Evolutionary conservation across 192 early-diverging fungal genomes (phyloP), one percentile per base, ranked within the genome.

Genomic region (Spizellomyces sp.): DNA sequence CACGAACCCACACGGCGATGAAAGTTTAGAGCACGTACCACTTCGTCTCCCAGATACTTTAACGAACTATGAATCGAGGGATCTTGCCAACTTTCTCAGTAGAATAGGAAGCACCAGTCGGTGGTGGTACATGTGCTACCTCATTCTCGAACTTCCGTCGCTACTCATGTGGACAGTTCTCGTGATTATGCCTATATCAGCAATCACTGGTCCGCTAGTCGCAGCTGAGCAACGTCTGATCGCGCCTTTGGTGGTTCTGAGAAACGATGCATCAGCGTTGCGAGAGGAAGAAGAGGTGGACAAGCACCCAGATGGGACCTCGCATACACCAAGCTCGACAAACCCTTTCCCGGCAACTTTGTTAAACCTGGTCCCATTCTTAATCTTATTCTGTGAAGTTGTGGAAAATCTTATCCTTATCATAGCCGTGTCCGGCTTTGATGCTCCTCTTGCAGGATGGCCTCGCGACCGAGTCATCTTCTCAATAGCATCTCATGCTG

Each of bases 91-190:
- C 14, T 58, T 58, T 58, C 58, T 27, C 54, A 52, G 58, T 6
- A n/a, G 9, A 8, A 58, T 58, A 8, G 66, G 55, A 2, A 12
- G 48, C 4, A 27, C 5, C 9, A 50, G 66, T 54, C 19, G 66
- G 2, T 15, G 10, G 44, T 68, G 66, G 66, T 58, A 27, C 43
- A 43, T 52, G 22, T 2, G 10, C 9, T 68, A 58, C 52, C 58
- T 68, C 27, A 10, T 68, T 12, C 42, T 68, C 17, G 52, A 68
- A 58, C 0, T 57, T 9, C 66, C 66, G 12, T 21, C 15, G 15
- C 52, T 58, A 19, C 14, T 41, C 10, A 43, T 58, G 7, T 68
- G 66, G 66, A 68, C 66, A 22, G 14, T 68, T 21, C 58, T 68
- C 45, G 56, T 52, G 43, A 27, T 52, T 12, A 1, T 54, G 66